A percentile compares a stretch with the other conserved stretches of the same genome.
Evolutionary conservation across 2,329 filamentous ascomycete genomes (phyloP).

Genomic region (Verticillium albo-atrum): DNA sequence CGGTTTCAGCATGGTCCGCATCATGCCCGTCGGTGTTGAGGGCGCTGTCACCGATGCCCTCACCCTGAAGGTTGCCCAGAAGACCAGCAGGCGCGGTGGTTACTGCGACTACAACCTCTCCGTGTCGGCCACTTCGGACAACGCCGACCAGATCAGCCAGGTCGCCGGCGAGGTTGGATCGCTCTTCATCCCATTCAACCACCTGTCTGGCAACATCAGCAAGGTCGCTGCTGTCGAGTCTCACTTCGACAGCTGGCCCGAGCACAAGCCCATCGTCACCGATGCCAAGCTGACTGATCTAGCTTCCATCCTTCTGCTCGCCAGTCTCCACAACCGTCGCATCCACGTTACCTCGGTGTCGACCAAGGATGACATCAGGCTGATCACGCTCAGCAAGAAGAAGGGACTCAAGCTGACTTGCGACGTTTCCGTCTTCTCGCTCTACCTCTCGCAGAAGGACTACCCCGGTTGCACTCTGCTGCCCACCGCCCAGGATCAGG

Average conservation of each 20-base stretch:
- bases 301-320: conserved; percentile 73
- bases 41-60: conserved; percentile 68
- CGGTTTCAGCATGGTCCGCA: conserved; percentile 76
- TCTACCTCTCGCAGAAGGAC: conserved; percentile 70
- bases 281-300: conserved; percentile 78
- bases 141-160: conserved; percentile 69
- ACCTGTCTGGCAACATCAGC: conserved; percentile 77
- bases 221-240: conserved; percentile 75
- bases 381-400: conserved; percentile 73
- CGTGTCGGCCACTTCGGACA: conserved; percentile 67
- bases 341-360: conserved; percentile 78
- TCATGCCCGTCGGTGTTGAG: conserved; percentile 72
- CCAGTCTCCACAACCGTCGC: conserved; percentile 72
- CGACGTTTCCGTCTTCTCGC: conserved; percentile 74
- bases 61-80: conserved; percentile 66
- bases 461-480: conserved; percentile 63
- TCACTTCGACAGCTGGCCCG: conserved; percentile 75
- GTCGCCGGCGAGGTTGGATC: conserved; percentile 72
- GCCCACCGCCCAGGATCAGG: conserved; percentile 64
- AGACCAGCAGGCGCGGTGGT: conserved; percentile 62
- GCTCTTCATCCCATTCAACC: conserved; percentile 79
- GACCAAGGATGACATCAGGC: conserved; percentile 73
- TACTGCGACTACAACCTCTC: conserved; percentile 80
- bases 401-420: conserved; percentile 81
- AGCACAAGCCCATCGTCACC: conserved; percentile 74